A percentile compares a stretch with the other conserved stretches of the same genome.
Conservation (phyloP, 2,329 filamentous ascomycete genomes). For the Fusarium pseudonygamai region DNA sequence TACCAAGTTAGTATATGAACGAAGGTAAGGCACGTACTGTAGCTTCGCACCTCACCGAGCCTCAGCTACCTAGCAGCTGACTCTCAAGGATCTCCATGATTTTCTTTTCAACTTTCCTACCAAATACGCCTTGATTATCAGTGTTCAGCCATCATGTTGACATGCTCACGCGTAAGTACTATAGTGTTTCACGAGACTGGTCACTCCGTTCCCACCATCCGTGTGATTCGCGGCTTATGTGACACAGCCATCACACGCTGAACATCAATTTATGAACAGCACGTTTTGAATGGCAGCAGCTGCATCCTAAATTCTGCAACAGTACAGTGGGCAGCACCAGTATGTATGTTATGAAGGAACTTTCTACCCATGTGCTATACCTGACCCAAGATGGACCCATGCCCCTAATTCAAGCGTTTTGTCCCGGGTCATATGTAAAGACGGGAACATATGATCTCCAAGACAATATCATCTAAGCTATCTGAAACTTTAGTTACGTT, state of each 20-base stretch:
- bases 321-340: not conserved
- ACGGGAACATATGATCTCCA: slow-evolving; percentile 19
- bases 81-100: slow-evolving; percentile 9
- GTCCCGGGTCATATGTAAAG: not conserved
- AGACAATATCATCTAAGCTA: not conserved
- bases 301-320: not conserved
- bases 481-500: not conserved
- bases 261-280: not conserved
- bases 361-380: not conserved
- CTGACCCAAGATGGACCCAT: slow-evolving; percentile 9
- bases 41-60: not conserved
- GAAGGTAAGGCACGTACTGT: not conserved
- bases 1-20: not conserved
- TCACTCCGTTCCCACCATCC: slow-evolving; percentile 22
- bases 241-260: not conserved
- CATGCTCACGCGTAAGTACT: slow-evolving; percentile 21
- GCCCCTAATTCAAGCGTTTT: not conserved
- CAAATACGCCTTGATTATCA: slow-evolving; percentile 10
- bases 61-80: slow-evolving; percentile 24
- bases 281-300: slow-evolving; percentile 17
- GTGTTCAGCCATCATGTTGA: slow-evolving; percentile 1
- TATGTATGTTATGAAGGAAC: not conserved
- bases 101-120: slow-evolving; percentile 4
- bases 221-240: slow-evolving; percentile 2
- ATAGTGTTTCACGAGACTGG: slow-evolving; percentile 15